Conservation (phyloP, 2,329 filamentous ascomycete genomes). For the Fusarium euwallaceae region DNA sequence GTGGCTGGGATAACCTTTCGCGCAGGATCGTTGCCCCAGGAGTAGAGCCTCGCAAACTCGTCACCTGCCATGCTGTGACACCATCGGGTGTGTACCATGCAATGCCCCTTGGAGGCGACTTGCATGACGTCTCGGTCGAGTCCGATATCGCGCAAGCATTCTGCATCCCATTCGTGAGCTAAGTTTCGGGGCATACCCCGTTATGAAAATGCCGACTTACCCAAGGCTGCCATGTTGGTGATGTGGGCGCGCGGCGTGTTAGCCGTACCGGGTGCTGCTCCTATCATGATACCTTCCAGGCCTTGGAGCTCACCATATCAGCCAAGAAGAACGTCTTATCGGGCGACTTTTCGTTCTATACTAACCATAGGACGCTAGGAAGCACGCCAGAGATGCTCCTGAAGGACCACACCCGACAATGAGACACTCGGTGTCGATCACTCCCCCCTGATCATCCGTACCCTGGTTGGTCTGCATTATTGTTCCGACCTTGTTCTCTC, state of each 20-base stretch:
- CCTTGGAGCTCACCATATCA: not conserved
- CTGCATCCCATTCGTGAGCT: not conserved
- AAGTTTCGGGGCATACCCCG: not conserved
- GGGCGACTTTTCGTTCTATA: fast-evolving
- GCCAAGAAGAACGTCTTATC: not conserved
- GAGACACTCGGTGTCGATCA: not conserved
- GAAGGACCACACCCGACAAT: not conserved
- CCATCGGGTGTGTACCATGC: not conserved
- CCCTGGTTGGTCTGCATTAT: not conserved
- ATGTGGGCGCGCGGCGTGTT: not conserved
- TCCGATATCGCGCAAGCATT: not conserved
- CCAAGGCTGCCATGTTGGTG: not conserved
- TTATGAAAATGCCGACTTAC: not conserved
- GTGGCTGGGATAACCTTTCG: not conserved
- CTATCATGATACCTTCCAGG: not conserved
- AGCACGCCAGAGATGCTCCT: not conserved
- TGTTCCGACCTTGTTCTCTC: not conserved
- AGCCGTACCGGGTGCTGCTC: not conserved
- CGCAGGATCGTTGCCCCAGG: not conserved
- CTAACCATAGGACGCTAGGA: not conserved
- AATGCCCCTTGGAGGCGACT: not conserved
- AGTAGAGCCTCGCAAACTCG: not conserved
- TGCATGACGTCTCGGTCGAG: not conserved
- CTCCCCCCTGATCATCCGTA: not conserved
- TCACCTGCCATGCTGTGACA: not conserved